phyloP scores from a whole-genome alignment of 2,329 filamentous ascomycete species.

The Lachnellula cervina region DNA sequence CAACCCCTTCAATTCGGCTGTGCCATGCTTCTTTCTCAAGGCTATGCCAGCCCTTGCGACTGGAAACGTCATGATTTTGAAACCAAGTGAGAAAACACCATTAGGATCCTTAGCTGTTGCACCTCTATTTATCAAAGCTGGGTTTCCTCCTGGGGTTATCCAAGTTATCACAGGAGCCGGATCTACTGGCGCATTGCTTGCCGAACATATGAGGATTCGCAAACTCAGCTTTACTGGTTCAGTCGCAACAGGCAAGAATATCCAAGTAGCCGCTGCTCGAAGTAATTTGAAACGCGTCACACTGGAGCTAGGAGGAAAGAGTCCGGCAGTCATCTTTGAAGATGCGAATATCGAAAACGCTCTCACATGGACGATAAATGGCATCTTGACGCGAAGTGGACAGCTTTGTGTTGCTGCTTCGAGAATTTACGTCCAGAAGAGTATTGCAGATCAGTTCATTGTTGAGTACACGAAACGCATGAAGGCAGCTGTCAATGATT shows the following conservation, averaged over 20 bases:
- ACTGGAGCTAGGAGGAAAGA: slow-evolving; percentile 60
- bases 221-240: slow-evolving; percentile 63
- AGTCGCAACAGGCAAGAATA: slow-evolving; percentile 61
- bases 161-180: slow-evolving; percentile 36
- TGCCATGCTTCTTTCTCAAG: slow-evolving; percentile 72
- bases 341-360: slow-evolving; percentile 55
- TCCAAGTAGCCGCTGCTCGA: slow-evolving; percentile 63
- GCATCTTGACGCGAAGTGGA: slow-evolving; percentile 46
- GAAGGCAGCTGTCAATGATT: slow-evolving; percentile 50
- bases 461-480: slow-evolving; percentile 50
- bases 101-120: slow-evolving; percentile 39
- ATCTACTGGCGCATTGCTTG: slow-evolving; percentile 24
- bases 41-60: slow-evolving; percentile 61
- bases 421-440: slow-evolving; percentile 56
- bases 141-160: slow-evolving; percentile 40
- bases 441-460: slow-evolving; percentile 56
- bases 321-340: slow-evolving; percentile 54
- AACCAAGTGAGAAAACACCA: slow-evolving; percentile 61
- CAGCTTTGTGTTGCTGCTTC: slow-evolving; percentile 60
- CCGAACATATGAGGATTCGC: slow-evolving; percentile 30
- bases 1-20: slow-evolving; percentile 75
- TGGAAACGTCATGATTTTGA: slow-evolving; percentile 56
- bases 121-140: slow-evolving; percentile 35
- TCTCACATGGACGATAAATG: slow-evolving; percentile 56
- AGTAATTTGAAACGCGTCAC: slow-evolving; percentile 56